Conservation (phyloP, 495 filamentous ascomycete genomes). For the Talaromyces proteolyticus region DNA sequence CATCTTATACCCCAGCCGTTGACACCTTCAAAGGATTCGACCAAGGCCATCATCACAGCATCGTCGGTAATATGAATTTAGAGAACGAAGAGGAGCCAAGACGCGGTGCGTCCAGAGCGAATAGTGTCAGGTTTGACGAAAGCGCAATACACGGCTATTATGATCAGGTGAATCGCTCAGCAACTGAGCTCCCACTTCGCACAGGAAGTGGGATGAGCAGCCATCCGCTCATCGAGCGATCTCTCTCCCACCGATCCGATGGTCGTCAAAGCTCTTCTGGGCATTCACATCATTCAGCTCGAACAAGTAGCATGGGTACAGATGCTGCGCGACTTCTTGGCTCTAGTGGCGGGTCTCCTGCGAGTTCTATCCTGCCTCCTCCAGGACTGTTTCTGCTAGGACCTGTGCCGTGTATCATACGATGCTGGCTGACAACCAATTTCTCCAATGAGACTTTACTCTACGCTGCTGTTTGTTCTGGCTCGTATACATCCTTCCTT, state of each 20-base stretch:
- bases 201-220: conserved; percentile 77
- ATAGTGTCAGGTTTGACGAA: conserved; percentile 98
- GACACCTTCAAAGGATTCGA: conserved; percentile 85
- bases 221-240: conserved; percentile 81
- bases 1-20: conserved; percentile 38
- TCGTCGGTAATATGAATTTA: conserved; percentile 70
- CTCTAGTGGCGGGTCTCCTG: conserved; percentile 57
- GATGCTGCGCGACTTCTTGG: conserved; percentile 61
- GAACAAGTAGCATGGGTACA: conserved; percentile 76
- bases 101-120: conserved; percentile 86
- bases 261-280: conserved; percentile 90
- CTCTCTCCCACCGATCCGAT: conserved; percentile 90
- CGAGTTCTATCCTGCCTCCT: conserved; percentile 62
- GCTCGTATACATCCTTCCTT: conserved; percentile 78
- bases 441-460: conserved; percentile 83
- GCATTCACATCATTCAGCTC: conserved; percentile 73
- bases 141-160: conserved; percentile 89
- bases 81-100: conserved; percentile 89
- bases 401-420: conserved; percentile 85
- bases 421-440: conserved; percentile 85
- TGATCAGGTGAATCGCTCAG: conserved; percentile 73
- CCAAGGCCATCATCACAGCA: conserved; percentile 64
- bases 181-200: conserved; percentile 70
- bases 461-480: conserved; percentile 89
- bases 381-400: conserved; percentile 78